These are phyloP conservation scores for Cordia subcordata DNA, from an alignment of 257 asterid species.

Conservation along the genomic window DNA sequence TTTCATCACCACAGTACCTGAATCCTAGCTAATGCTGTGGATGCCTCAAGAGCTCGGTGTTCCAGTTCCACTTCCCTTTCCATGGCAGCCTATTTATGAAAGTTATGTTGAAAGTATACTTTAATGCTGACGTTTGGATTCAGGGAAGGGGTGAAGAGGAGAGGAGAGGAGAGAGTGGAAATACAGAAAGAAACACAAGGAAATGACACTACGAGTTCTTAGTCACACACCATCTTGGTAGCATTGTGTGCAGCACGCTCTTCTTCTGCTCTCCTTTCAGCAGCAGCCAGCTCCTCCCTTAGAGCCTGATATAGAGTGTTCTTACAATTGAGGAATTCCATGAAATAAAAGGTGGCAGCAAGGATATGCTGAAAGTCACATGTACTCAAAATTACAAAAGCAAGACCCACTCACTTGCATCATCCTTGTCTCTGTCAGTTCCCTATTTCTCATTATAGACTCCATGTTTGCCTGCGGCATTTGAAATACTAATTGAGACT, in stretches of 20 bases:
- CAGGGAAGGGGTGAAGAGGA: slow-evolving; percentile 7
- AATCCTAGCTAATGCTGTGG: slow-evolving; percentile 82
- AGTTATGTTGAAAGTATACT: background rate
- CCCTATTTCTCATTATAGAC: slow-evolving; percentile 88
- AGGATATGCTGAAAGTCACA: background rate
- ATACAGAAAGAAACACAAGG: background rate
- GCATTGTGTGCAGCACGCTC: slow-evolving; percentile 92
- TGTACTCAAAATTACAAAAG: slow-evolving; percentile 1
- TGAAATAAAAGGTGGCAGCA: background rate
- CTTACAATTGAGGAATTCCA: background rate
- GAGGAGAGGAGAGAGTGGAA: background rate
- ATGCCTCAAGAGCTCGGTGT: slow-evolving; percentile 92
- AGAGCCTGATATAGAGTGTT: slow-evolving; percentile 57
- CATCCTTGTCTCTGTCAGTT: slow-evolving; percentile 98
- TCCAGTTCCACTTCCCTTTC: slow-evolving; percentile 98
- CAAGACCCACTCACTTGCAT: slow-evolving; percentile 71
- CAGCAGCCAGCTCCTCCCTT: slow-evolving; percentile 87
- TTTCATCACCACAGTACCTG: slow-evolving; percentile 55
- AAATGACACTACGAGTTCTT: slow-evolving; percentile 1
- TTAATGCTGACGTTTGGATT: background rate
- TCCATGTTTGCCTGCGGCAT: slow-evolving; percentile 77
- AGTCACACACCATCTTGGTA: slow-evolving; percentile 64
- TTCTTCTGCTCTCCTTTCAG: slow-evolving; percentile 96
- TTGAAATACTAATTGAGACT: slow-evolving; percentile 5
- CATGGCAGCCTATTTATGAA: slow-evolving; percentile 69